A percentile compares a stretch with the other conserved stretches of the same genome.
These are phyloP conservation scores for Ceriops decandra DNA, from an alignment of 345 rosid genomes.

Conservation along the genomic window DNA sequence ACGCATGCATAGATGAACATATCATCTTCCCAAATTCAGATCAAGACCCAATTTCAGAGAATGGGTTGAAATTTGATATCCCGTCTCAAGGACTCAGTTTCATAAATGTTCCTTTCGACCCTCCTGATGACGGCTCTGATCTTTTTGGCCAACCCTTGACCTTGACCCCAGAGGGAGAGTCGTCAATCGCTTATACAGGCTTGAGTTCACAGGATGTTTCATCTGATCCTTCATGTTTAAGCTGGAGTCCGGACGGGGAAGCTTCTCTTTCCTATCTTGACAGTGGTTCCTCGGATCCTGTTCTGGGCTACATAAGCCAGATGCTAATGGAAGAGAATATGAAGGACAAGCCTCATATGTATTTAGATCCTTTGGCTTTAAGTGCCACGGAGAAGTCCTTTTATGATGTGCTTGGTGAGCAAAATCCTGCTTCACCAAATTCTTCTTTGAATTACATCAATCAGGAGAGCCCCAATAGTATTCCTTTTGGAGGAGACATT, in stretches of 20 bases:
- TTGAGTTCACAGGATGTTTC: not conserved
- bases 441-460: constrained; percentile 6
- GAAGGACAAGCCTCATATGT: constrained; percentile 25
- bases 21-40: not conserved
- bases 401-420: constrained; percentile 21
- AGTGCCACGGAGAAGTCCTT: constrained; percentile 25
- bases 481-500: constrained; percentile 5
- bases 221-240: not conserved
- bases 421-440: constrained; percentile 8
- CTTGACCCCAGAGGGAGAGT: constrained; percentile 11
- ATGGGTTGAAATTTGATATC: constrained; percentile 1
- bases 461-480: constrained; percentile 21
- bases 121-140: constrained; percentile 5
- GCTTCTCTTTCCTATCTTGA: constrained; percentile 24
- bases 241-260: constrained; percentile 33
- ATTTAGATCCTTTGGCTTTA: constrained; percentile 23
- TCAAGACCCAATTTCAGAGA: not conserved
- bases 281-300: constrained; percentile 25
- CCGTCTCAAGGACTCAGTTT: constrained; percentile 9
- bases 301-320: constrained; percentile 25
- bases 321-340: constrained; percentile 35
- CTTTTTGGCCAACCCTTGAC: constrained; percentile 4
- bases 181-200: constrained; percentile 1
- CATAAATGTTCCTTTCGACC: constrained; percentile 14
- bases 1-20: not conserved